Evolutionary conservation across 352 stramenopile species (phyloP).

Genomic region (Phytopythium oedochilum): DNA sequence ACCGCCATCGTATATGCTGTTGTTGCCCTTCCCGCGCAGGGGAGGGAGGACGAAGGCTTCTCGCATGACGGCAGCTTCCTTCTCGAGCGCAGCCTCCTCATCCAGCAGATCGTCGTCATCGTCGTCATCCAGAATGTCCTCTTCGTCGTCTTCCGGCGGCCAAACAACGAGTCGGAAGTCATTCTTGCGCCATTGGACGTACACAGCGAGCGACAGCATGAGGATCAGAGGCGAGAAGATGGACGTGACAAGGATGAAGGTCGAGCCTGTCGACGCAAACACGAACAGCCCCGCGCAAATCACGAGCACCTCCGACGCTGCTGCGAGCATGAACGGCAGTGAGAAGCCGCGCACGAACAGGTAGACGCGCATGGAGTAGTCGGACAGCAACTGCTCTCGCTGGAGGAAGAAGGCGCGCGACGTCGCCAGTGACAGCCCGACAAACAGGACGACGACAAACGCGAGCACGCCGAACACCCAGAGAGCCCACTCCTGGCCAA

Average conservation of each 20-base stretch:
- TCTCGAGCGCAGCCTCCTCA: constrained; percentile 61
- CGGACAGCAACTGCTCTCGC: constrained; percentile 67
- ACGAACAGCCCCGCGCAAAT: constrained; percentile 81
- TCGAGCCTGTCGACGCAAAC: constrained; percentile 69
- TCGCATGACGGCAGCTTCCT: constrained; percentile 67
- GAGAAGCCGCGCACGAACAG: constrained; percentile 54
- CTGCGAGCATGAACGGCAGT: constrained; percentile 77
- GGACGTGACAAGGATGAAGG: constrained; percentile 73
- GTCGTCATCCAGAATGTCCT: constrained; percentile 76
- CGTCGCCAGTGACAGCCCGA: constrained; percentile 62
- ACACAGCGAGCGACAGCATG: constrained; percentile 71
- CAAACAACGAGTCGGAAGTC: constrained; percentile 83
- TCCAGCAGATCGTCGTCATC: constrained; percentile 51
- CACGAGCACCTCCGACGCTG: constrained; percentile 71
- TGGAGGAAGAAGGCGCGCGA: constrained; percentile 80
- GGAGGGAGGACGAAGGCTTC: constrained; percentile 78
- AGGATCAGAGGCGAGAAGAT: constrained; percentile 74
- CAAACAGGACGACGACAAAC: constrained; percentile 81
- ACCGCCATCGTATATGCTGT: constrained; percentile 44
- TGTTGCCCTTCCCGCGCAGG: constrained; percentile 55
- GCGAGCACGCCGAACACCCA: constrained; percentile 86
- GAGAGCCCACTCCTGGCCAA: constrained; percentile 67
- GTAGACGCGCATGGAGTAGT: constrained; percentile 75
- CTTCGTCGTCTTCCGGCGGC: constrained; percentile 74
- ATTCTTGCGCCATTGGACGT: constrained; percentile 75